Conservation (phyloP, 371 early-diverging fungal genomes). For the Mucor racemosus region DNA sequence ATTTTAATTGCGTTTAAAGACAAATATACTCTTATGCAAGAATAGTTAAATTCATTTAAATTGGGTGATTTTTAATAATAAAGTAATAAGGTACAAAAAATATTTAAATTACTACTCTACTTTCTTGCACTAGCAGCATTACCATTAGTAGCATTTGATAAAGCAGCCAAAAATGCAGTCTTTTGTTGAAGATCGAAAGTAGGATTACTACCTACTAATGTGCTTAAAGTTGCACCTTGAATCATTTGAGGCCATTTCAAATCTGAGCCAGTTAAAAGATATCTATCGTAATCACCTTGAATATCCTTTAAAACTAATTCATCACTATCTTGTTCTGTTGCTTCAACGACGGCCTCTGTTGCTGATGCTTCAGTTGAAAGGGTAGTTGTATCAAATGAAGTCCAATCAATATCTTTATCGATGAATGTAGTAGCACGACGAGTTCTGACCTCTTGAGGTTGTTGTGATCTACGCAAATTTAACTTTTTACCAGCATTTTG, state of each 20-base stretch:
- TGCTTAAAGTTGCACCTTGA: slow-evolving; percentile 23
- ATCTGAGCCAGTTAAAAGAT: slow-evolving; percentile 30
- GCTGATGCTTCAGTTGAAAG: not conserved
- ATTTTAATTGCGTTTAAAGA: too few relatives aligned
- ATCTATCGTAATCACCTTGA: slow-evolving; percentile 42
- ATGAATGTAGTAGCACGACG: slow-evolving; percentile 48
- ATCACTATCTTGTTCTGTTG: slow-evolving; percentile 17
- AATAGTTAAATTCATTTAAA: too few relatives aligned
- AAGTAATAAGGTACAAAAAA: not conserved
- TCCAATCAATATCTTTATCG: slow-evolving; percentile 53
- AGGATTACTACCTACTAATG: slow-evolving; percentile 45
- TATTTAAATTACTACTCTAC: not conserved
- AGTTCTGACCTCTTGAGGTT: slow-evolving; percentile 28
- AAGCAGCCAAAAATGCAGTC: slow-evolving; percentile 37
- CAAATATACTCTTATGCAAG: too few relatives aligned
- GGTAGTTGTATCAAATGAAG: slow-evolving; percentile 25
- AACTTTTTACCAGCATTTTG: slow-evolving; percentile 14
- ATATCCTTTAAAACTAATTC: slow-evolving; percentile 29
- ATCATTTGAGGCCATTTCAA: slow-evolving; percentile 27
- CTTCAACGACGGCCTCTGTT: not conserved
- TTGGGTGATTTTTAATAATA: not conserved
- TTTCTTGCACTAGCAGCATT: slow-evolving; percentile 23
- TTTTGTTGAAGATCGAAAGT: slow-evolving; percentile 45
- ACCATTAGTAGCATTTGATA: slow-evolving; percentile 35
- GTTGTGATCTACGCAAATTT: slow-evolving; percentile 9